Conservation (phyloP, 768 basidiomycete genomes). For the Boletus insuetus region DNA sequence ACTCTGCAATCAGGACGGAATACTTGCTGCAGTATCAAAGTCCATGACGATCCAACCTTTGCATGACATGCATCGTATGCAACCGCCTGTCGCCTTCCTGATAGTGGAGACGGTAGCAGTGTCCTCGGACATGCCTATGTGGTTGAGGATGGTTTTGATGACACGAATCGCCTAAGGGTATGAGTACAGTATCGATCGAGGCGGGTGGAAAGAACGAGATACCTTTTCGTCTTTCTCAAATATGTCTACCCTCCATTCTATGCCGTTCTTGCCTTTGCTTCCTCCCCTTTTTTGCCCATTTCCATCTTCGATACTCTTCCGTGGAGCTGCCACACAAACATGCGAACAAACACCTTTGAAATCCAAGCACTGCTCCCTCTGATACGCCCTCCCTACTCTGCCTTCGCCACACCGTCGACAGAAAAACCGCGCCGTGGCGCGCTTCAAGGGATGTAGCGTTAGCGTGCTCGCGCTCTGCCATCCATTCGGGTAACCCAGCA, state of each 20-base stretch:
- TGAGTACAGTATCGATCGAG: not conserved
- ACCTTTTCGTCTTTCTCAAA: conserved; percentile 66
- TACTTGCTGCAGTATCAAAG: conserved; percentile 44
- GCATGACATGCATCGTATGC: conserved; percentile 51
- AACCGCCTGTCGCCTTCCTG: conserved; percentile 25
- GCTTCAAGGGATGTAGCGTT: conserved; percentile 52
- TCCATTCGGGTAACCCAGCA: conserved; percentile 45
- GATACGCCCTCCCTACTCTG: conserved; percentile 33
- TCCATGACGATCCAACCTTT: conserved; percentile 47
- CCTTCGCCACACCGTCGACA: conserved; percentile 50
- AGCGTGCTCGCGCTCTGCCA: conserved; percentile 51
- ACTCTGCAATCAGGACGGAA: too few species aligned
- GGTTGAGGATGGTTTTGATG: conserved; percentile 37
- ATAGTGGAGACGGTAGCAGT: conserved; percentile 18
- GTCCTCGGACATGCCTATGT: conserved; percentile 32
- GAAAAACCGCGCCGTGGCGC: conserved; percentile 56
- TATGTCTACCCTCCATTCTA: conserved; percentile 45
- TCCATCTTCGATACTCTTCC: not conserved
- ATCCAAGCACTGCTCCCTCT: conserved; percentile 47
- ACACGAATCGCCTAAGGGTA: conserved; percentile 45
- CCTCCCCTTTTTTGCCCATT: conserved; percentile 13
- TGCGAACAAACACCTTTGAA: conserved; percentile 61
- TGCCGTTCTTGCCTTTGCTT: conserved; percentile 4
- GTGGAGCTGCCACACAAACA: conserved; percentile 37
- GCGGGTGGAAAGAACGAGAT: not conserved